Evolutionary conservation across 225 moss, liverwort and hornwort genomes (phyloP), one percentile per base, ranked within the genome.

Genomic region (Marchantia polymorpha): DNA sequence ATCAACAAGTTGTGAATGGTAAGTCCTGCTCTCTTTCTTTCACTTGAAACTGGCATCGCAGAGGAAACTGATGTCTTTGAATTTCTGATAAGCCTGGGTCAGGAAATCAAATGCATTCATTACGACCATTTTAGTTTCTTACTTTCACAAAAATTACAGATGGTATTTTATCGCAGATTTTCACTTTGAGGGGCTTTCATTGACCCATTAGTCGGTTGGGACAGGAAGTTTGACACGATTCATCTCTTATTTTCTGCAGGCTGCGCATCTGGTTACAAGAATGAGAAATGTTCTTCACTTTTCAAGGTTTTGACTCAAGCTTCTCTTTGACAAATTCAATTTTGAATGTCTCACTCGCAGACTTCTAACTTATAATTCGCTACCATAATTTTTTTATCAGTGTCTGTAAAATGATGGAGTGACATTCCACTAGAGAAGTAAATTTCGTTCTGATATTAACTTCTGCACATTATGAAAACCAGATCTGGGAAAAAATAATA

Each of bases 1-100:
- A 91, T 83, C 94, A 96, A 84, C 96, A 96, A 84, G 75, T 90
- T 56, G 85, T 93, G 56, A 68, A 86, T 25, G 92, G 96, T 94
- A 86, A 83, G 72, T 46, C 1, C 5, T 52, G 5, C 12, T 67
- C 2, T 13, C 8, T 27, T 7, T 48, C 52, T 17, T 50, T 13
- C 29, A 55, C 50, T 30, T 56, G 19, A 46, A 58, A 14, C 17
- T 5, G 20, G 13, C 58, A 58, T 58, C 15, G 19, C 66, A 26
- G 66, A 66, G 66, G 66, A 8, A 22, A 69, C 10, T 72, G 29
- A 61, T 76, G 27, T 12, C 55, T 4, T 52, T 53, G 68, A 13
- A 25, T 64, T 27, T 29, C 10, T 65, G 27, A 7, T 15, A 7
- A 60, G 60, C 13, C 26, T 65, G 27, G 20, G 27, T 17, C 8